A percentile compares a stretch with the other conserved stretches of the same genome.
Evolutionary conservation across 75 land plant genomes (phyloP).

Genomic region (Gnetum montanum): DNA sequence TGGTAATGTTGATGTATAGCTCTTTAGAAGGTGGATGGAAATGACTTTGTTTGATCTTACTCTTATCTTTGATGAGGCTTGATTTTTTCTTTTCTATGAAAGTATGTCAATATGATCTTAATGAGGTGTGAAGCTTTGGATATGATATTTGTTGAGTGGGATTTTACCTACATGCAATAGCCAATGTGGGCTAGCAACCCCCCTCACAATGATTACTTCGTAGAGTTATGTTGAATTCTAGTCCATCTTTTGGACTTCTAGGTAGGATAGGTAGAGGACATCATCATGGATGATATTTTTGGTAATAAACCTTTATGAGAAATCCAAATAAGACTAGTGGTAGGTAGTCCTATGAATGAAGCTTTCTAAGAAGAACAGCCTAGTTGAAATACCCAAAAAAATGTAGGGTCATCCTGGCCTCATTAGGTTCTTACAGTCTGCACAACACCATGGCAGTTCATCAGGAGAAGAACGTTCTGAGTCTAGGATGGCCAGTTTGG

Average conservation of each 20-base stretch:
- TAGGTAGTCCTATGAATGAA: slow-evolving; percentile 13
- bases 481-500: too few relatives aligned
- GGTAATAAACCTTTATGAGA: slow-evolving; percentile 10
- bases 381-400: too few relatives aligned
- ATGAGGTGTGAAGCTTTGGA: too few relatives aligned
- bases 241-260: too few relatives aligned
- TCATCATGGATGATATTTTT: not conserved
- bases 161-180: too few relatives aligned
- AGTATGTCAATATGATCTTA: slow-evolving; percentile 6
- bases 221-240: not conserved
- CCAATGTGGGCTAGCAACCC: not conserved
- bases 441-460: too few relatives aligned
- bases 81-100: slow-evolving; percentile 16
- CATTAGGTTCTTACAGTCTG: too few relatives aligned
- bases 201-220: not conserved
- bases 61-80: slow-evolving; percentile 10
- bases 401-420: too few relatives aligned
- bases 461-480: too few relatives aligned
- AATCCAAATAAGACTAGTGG: not conserved
- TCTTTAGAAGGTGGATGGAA: too few relatives aligned
- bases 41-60: slow-evolving; percentile 1
- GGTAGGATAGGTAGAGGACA: not conserved
- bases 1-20: not conserved
- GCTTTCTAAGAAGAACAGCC: slow-evolving; percentile 22
- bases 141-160: not conserved